Evolutionary conservation across 2,329 filamentous ascomycete genomes (phyloP).

Genomic region (Claviceps purpurea): DNA sequence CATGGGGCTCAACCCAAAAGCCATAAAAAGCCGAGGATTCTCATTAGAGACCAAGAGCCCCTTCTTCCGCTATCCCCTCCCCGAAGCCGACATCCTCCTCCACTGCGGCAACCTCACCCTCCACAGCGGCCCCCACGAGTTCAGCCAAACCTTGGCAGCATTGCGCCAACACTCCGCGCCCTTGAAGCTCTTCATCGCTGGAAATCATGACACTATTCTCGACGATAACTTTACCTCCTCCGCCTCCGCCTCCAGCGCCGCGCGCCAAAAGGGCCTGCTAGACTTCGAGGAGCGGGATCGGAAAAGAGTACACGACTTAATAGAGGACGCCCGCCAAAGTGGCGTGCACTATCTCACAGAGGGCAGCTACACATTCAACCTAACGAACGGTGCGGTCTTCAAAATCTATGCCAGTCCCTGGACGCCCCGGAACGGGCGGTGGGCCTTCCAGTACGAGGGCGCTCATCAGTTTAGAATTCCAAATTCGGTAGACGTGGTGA

Average conservation of each 20-base stretch:
- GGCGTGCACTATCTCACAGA: slow-evolving; percentile 34
- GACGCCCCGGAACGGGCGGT: slow-evolving; percentile 29
- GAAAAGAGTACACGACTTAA: slow-evolving; percentile 18
- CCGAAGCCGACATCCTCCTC: slow-evolving; percentile 32
- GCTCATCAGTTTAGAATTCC: slow-evolving; percentile 26
- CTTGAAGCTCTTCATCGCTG: slow-evolving; percentile 40
- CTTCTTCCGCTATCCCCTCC: slow-evolving; percentile 16
- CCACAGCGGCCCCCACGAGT: slow-evolving; percentile 26
- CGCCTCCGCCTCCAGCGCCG: no score
- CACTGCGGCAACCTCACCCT: slow-evolving; percentile 41
- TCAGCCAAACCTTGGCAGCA: slow-evolving; percentile 25
- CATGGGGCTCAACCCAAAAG: no score
- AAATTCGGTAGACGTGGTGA: slow-evolving; percentile 28
- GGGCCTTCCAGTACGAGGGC: slow-evolving; percentile 36
- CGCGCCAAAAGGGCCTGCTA: no score
- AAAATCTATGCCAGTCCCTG: slow-evolving; percentile 39
- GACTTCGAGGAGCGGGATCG: no score
- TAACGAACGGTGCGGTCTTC: slow-evolving; percentile 36
- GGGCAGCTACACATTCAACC: slow-evolving; percentile 31
- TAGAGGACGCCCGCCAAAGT: slow-evolving; percentile 21
- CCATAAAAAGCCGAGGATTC: no score
- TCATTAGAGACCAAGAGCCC: slow-evolving; percentile 4
- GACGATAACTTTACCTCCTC: slow-evolving; percentile 12
- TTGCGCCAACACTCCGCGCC: slow-evolving; percentile 30
- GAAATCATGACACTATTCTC: slow-evolving; percentile 39